Conservation (phyloP, 2,329 filamentous ascomycete genomes). For the Metarhizium robertsii region DNA sequence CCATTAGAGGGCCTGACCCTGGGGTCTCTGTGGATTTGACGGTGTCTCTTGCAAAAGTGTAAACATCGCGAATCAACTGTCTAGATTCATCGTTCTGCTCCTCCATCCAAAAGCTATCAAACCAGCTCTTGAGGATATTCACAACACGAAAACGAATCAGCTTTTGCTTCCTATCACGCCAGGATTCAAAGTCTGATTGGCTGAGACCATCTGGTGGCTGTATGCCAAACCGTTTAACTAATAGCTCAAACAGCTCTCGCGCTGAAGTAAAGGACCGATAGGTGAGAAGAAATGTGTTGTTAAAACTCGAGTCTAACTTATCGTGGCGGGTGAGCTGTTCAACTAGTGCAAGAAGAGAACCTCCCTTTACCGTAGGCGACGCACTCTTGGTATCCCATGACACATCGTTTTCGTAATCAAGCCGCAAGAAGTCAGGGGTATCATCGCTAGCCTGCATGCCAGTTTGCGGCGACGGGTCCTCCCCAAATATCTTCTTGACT, state of each 20-base stretch:
- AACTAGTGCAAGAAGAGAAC: slow-evolving; percentile 78
- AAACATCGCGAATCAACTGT: slow-evolving; percentile 78
- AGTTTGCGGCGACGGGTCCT: slow-evolving; percentile 46
- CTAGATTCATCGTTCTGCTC: slow-evolving; percentile 75
- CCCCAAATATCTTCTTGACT: slow-evolving; percentile 57
- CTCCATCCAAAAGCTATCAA: slow-evolving; percentile 99
- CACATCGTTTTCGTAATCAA: slow-evolving; percentile 83
- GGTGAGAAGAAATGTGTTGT: slow-evolving; percentile 94
- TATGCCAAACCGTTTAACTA: slow-evolving; percentile 85
- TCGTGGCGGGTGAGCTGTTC: slow-evolving; percentile 95
- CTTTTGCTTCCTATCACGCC: slow-evolving; percentile 92
- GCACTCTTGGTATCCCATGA: slow-evolving; percentile 79
- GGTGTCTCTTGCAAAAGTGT: slow-evolving; percentile 82
- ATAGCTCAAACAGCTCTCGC: slow-evolving; percentile 80
- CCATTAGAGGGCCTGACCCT: slow-evolving; percentile 74
- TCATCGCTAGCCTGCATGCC: slow-evolving; percentile 55
- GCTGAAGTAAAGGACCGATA: slow-evolving; percentile 93
- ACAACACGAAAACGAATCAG: slow-evolving; percentile 92
- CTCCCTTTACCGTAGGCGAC: slow-evolving; percentile 72
- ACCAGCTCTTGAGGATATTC: slow-evolving; percentile 97
- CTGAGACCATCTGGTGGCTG: slow-evolving; percentile 80
- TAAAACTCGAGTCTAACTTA: slow-evolving; percentile 89
- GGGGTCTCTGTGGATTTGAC: slow-evolving; percentile 91
- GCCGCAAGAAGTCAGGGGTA: slow-evolving; percentile 70
- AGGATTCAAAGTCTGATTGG: slow-evolving; percentile 68